Evolutionary conservation across 2,329 filamentous ascomycete genomes (phyloP), one percentile per base, ranked within the genome.

Genomic region (Arthrobotrys sphaeroides): DNA sequence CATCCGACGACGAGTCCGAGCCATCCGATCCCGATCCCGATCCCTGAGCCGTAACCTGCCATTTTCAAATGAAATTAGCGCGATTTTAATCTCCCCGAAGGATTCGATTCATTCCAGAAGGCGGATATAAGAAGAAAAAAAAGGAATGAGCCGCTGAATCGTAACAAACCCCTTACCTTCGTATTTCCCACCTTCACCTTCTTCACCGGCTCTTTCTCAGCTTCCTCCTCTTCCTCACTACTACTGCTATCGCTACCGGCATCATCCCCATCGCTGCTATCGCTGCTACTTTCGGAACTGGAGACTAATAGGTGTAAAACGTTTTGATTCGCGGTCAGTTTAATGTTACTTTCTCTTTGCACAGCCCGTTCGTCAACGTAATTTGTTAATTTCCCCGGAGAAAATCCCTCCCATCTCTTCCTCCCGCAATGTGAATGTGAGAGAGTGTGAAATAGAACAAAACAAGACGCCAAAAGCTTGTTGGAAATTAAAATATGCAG

Each of bases 271-370:
- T 40, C 38, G 16, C 47, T 55, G 36, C 51, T 61, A 43, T 61
- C 66, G 33, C 70, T 74, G 16, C 70, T 74, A 38, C 70, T 74
- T 59, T 74, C 70, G 36, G 70, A 74, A 20, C 70, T 74, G 5
- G 72, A 75, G 20, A 75, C 72, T 75, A 65, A 9, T 55, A 62
- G 33, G 43, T n/a, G 26, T 22, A 55, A 55, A 53, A 77, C 16
- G n/a, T 51, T 49, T 31, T 31, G 9, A 5, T 53, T 49, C 13
- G 45, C 28, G 2, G 26, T 28, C 5, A n/a, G n/a, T 31, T 53
- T 10, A 40, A 62, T 47, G 53, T 49, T 60, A 61, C 42, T 38
- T 43, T 59, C 16, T 12, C 47, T 28, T 31, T 45, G 60, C 70
- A 74, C 72, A 75, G 72, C 72, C 72, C 57, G 28, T 28, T 38